A percentile compares a stretch with the other conserved stretches of the same genome.
Conservation (phyloP, 169 alveolate species). For the Cryptosporidium canis region DNA sequence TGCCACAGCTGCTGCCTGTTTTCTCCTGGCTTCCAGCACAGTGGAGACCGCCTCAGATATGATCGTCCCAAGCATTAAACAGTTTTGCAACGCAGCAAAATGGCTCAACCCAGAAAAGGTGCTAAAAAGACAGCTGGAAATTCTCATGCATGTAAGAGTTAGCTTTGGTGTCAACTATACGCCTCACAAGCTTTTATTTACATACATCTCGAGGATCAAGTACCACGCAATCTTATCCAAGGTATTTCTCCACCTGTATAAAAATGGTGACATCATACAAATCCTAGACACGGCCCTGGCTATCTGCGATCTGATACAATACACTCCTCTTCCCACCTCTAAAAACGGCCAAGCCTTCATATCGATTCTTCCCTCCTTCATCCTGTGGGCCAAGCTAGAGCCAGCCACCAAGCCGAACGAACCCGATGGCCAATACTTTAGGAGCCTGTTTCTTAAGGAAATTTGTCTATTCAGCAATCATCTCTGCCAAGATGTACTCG, state of each 20-base stretch:
- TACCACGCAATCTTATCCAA: slow-evolving; percentile 4
- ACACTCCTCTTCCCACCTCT: slow-evolving; percentile 22
- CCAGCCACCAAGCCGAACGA: not conserved
- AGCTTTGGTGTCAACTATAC: slow-evolving; percentile 27
- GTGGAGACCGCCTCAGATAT: slow-evolving; percentile 45
- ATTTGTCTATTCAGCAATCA: not conserved
- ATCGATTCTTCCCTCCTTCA: slow-evolving; percentile 26
- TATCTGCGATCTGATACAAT: slow-evolving; percentile 34
- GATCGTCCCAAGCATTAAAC: slow-evolving; percentile 61
- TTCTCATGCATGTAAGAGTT: not conserved
- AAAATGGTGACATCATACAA: not conserved
- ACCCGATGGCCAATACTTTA: not conserved
- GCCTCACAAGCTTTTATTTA: slow-evolving; percentile 4
- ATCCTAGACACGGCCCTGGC: slow-evolving; percentile 8
- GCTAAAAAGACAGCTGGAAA: slow-evolving; percentile 33
- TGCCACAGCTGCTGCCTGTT: slow-evolving; percentile 48
- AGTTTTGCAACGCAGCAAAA: slow-evolving; percentile 66
- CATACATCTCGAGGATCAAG: slow-evolving; percentile 36
- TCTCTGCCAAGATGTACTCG: not conserved
- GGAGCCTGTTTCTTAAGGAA: slow-evolving; percentile 16
- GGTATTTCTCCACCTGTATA: not conserved
- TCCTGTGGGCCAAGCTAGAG: slow-evolving; percentile 25
- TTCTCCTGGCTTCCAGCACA: slow-evolving; percentile 38
- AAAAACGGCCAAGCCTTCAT: slow-evolving; percentile 21
- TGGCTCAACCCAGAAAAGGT: slow-evolving; percentile 29